Evolutionary conservation across 768 basidiomycete genomes (phyloP).

Genomic region (Ephemerocybe angulata): DNA sequence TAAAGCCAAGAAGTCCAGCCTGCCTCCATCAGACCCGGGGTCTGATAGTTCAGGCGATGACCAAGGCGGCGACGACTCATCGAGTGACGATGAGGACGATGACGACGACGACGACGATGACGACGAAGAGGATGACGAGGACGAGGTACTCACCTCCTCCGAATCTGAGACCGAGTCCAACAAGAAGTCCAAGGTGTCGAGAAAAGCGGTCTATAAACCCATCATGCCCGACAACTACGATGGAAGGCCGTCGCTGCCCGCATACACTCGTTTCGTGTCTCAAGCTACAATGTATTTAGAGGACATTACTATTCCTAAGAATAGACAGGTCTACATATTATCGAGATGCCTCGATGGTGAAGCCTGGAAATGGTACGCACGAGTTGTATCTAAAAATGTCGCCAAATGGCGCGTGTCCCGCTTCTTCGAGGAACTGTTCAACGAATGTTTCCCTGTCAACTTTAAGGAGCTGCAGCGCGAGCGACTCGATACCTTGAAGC

Average conservation of each 20-base stretch:
- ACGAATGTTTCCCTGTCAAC: conserved; percentile 31
- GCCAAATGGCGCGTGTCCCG: conserved; percentile 18
- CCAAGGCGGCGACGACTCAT: no score
- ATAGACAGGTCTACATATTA: conserved; percentile 16
- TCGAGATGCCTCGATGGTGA: conserved; percentile 26
- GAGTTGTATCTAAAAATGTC: conserved; percentile 14
- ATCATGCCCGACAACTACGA: conserved; percentile 1
- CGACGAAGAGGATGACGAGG: no score
- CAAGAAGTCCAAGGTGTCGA: neutral
- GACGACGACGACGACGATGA: no score
- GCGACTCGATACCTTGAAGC: conserved; percentile 18
- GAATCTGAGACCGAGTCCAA: no score
- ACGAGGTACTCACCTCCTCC: no score
- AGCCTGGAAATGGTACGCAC: conserved; percentile 27
- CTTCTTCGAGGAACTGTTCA: conserved; percentile 29
- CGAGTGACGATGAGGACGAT: no score
- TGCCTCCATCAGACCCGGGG: no score
- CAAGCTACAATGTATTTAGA: neutral
- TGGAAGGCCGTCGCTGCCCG: neutral
- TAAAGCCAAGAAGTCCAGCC: no score
- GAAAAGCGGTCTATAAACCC: neutral
- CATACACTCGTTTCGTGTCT: conserved; percentile 1
- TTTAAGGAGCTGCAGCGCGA: conserved; percentile 22
- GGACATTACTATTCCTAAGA: neutral
- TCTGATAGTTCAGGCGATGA: no score